Conservation (phyloP, 768 basidiomycete genomes). For the Russula vinacea region DNA sequence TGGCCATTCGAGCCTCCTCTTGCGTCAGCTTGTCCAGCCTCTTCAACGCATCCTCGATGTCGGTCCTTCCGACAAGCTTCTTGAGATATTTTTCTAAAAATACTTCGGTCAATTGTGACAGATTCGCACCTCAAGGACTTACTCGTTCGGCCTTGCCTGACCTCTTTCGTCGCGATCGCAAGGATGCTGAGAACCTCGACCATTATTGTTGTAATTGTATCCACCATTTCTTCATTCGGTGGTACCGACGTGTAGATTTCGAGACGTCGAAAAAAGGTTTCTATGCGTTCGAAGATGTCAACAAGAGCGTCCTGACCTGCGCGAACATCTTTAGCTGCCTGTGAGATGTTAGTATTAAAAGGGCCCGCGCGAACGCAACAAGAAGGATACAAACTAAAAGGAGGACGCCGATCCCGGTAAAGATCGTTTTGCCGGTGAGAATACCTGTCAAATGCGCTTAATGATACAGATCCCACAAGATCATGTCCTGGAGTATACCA, state of each 20-base stretch:
- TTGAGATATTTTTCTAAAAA: not conserved
- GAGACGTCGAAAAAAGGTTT: not conserved
- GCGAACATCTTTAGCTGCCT: not conserved
- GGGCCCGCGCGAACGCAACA: not conserved
- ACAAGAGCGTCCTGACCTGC: not conserved
- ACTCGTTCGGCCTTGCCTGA: not conserved
- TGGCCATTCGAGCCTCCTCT: constrained; percentile 2
- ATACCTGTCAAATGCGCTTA: not conserved
- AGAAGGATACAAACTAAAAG: not conserved
- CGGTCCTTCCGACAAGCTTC: not conserved
- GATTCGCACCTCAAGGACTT: not conserved
- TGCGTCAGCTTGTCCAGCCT: constrained; percentile 6
- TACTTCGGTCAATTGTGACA: not conserved
- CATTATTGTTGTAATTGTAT: not conserved
- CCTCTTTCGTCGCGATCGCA: constrained; percentile 2
- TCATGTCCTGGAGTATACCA: not conserved
- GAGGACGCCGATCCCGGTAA: not conserved
- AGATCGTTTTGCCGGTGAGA: not conserved
- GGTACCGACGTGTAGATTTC: not conserved
- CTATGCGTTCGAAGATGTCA: not conserved
- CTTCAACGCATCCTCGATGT: not conserved
- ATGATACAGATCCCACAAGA: no score
- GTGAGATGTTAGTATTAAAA: not conserved
- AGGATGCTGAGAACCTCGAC: not conserved
- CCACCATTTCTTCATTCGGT: not conserved